phyloP scores from a whole-genome alignment of 2,329 filamentous ascomycete species.

The Apiospora hydei region DNA sequence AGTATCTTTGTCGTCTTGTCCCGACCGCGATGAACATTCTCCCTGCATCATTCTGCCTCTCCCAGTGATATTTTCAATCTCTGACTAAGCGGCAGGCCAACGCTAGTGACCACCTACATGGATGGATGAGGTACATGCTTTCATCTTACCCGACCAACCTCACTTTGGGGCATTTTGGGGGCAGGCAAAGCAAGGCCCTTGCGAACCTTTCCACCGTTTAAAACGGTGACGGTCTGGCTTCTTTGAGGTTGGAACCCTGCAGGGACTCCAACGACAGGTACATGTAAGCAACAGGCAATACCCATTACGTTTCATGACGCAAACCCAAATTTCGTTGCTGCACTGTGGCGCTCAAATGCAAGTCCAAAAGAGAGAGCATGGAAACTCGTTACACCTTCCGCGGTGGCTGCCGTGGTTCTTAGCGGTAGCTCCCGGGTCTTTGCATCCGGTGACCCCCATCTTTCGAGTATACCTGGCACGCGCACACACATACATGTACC shows the following conservation, averaged over 20 bases:
- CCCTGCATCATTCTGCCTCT: not conserved
- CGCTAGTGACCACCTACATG: not conserved
- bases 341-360: slow-evolving; percentile 1
- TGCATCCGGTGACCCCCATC: slow-evolving; percentile 13
- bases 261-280: not conserved
- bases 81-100: not conserved
- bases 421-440: not conserved
- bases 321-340: slow-evolving; percentile 6
- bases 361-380: not conserved
- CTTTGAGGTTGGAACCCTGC: not conserved
- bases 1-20: not conserved
- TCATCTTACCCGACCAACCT: not conserved
- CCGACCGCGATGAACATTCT: not conserved
- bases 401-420: not conserved
- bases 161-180: not conserved
- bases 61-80: not conserved
- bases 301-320: slow-evolving; percentile 14
- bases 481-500: not conserved
- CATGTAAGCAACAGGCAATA: not conserved
- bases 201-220: not conserved
- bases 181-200: slow-evolving; percentile 1
- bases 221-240: not conserved
- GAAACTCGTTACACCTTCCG: not conserved
- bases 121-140: not conserved
- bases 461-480: not conserved